phyloP scores from a whole-genome alignment of 169 alveolate genomes.

The Eimeria maxima region DNA sequence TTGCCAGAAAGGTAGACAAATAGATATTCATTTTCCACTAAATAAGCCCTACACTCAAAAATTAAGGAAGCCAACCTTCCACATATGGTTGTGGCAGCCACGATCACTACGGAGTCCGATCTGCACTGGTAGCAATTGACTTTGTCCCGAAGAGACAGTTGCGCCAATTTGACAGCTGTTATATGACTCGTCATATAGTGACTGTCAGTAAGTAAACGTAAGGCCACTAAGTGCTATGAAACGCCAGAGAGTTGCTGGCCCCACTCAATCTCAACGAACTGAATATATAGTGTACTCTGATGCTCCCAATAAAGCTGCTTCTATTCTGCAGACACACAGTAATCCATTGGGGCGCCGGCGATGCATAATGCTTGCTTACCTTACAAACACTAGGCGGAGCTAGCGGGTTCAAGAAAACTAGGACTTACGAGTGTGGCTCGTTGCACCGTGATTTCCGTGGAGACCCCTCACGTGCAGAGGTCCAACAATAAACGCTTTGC shows the following conservation, averaged over 20 bases:
- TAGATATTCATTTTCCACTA: neutral
- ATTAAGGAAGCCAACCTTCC: too few species aligned
- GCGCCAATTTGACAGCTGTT: neutral
- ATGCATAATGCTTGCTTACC: neutral
- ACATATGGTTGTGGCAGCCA: too few species aligned
- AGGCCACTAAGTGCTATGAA: neutral
- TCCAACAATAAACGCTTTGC: neutral
- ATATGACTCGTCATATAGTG: neutral
- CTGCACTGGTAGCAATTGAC: too few species aligned
- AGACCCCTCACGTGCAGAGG: neutral
- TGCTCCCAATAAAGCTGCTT: neutral
- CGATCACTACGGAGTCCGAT: too few species aligned
- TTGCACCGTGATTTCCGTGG: too few species aligned
- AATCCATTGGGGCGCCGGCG: neutral
- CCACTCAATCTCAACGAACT: neutral
- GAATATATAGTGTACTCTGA: neutral
- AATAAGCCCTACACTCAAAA: neutral
- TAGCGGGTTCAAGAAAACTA: too few species aligned
- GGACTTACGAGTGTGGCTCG: neutral
- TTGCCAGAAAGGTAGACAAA: neutral
- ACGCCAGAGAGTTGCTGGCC: neutral
- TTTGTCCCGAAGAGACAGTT: neutral
- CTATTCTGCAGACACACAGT: neutral
- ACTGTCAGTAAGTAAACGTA: neutral
- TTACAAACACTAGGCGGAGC: neutral